Evolutionary conservation across 495 filamentous ascomycete genomes (phyloP).

Genomic region (Oidiodendron maius): DNA sequence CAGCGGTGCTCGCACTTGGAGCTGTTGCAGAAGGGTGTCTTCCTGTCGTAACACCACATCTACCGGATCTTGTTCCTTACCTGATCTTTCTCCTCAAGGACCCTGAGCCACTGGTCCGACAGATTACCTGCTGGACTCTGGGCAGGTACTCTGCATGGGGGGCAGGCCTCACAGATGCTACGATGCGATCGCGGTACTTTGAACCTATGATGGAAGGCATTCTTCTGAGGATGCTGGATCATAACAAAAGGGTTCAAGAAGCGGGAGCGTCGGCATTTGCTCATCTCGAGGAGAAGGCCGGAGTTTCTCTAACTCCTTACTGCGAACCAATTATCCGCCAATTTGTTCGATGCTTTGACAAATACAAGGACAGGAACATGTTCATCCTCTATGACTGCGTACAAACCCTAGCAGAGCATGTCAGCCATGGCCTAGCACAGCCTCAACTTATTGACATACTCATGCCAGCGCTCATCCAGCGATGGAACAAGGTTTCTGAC

Average conservation of each 20-base stretch:
- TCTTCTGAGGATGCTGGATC: conserved; percentile 86
- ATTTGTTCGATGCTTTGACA: conserved; percentile 84
- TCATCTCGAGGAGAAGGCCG: conserved; percentile 90
- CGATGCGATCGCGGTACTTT: conserved; percentile 71
- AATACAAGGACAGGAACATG: conserved; percentile 98
- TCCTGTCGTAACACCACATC: conserved; percentile 79
- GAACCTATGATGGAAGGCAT: conserved; percentile 98
- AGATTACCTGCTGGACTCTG: conserved; percentile 97
- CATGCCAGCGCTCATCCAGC: conserved; percentile 89
- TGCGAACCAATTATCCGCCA: conserved; percentile 86
- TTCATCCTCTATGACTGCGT: conserved; percentile 99
- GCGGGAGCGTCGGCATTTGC: conserved; percentile 95
- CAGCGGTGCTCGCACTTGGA: conserved; percentile 89
- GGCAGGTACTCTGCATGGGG: conserved; percentile 94
- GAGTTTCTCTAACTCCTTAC: conserved; percentile 71
- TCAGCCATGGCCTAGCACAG: conserved; percentile 70
- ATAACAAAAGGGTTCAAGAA: conserved; percentile 96
- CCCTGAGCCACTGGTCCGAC: conserved; percentile 82
- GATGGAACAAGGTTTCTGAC: conserved; percentile 84
- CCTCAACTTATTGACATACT: conserved; percentile 75
- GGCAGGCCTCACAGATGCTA: conserved; percentile 59
- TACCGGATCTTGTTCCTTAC: conserved; percentile 86
- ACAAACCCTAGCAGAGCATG: conserved; percentile 91
- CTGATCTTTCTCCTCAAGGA: conserved; percentile 84
- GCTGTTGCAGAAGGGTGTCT: conserved; percentile 96